Conservation (phyloP, 129 eudicot species). For the Sambucus nigra region DNA sequence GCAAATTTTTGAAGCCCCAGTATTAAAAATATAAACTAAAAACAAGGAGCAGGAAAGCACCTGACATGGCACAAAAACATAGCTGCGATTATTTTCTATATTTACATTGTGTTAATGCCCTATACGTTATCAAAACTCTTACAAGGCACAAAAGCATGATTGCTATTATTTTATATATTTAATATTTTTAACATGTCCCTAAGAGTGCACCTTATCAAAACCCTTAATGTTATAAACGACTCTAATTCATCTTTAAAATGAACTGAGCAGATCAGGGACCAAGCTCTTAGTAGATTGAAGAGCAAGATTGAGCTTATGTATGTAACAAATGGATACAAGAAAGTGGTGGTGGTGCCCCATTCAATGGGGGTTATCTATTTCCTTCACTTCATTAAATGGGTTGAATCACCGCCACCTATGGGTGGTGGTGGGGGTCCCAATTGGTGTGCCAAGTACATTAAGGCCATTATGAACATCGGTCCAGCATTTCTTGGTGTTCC, state of each 20-base stretch:
- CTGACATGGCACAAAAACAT: too few relatives aligned
- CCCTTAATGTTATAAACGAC: background rate
- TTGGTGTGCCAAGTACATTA: constrained; percentile 87
- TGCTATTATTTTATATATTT: too few relatives aligned
- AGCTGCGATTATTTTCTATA: too few relatives aligned
- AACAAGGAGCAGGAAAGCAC: too few relatives aligned
- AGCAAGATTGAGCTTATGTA: constrained; percentile 83
- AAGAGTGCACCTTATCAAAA: too few relatives aligned
- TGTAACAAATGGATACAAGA: constrained; percentile 62
- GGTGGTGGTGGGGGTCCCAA: constrained; percentile 88
- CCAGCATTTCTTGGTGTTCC: constrained; percentile 95
- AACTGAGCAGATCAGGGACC: constrained; percentile 62
- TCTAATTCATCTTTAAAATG: background rate
- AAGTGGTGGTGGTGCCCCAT: constrained; percentile 97
- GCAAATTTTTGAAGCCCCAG: too few relatives aligned
- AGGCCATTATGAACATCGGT: constrained; percentile 78
- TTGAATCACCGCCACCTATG: constrained; percentile 64
- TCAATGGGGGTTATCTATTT: constrained; percentile 87
- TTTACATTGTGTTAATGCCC: too few relatives aligned
- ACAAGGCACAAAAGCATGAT: too few relatives aligned
- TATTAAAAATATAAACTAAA: too few relatives aligned
- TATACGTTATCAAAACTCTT: too few relatives aligned
- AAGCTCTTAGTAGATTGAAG: constrained; percentile 76
- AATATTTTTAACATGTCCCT: too few relatives aligned
- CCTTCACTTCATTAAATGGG: constrained; percentile 90